These are phyloP conservation scores for Verticillium albo-atrum DNA, from an alignment of 2,329 filamentous ascomycete genomes.

Conservation along the genomic window DNA sequence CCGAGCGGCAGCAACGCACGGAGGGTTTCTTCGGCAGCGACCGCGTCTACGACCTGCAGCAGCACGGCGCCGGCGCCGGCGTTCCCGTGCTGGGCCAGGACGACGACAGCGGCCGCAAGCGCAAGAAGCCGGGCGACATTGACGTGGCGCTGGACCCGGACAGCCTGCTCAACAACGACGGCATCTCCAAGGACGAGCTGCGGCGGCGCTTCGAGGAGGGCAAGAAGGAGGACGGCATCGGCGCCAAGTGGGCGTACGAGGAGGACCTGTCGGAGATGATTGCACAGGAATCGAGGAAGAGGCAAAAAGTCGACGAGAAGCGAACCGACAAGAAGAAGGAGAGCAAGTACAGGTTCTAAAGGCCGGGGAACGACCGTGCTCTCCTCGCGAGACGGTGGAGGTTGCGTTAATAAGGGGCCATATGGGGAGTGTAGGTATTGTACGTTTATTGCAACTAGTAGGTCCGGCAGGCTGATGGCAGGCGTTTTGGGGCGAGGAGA, in stretches of 20 bases:
- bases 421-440: not conserved
- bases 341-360: conserved; percentile 45
- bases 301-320: conserved; percentile 83
- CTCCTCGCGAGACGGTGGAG: not conserved
- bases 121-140: conserved; percentile 94
- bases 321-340: conserved; percentile 62
- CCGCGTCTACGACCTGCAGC: conserved; percentile 78
- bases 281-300: conserved; percentile 85
- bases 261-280: conserved; percentile 97
- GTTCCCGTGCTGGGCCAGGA: conserved; percentile 77
- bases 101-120: conserved; percentile 67
- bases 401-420: not conserved
- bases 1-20: conserved; percentile 78
- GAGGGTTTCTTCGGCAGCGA: conserved; percentile 97
- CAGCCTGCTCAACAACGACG: conserved; percentile 67
- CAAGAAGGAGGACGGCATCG: conserved; percentile 59
- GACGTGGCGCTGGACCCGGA: conserved; percentile 91
- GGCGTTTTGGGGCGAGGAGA: not conserved
- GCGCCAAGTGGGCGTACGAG: conserved; percentile 68
- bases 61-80: conserved; percentile 28
- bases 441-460: not conserved
- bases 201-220: conserved; percentile 74
- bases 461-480: not conserved
- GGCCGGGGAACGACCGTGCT: too few species aligned
- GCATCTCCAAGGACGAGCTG: conserved; percentile 80